A percentile compares a stretch with the other conserved stretches of the same genome.
Evolutionary conservation across 2,329 filamentous ascomycete species (phyloP).

Genomic region (Fusarium sp.): DNA sequence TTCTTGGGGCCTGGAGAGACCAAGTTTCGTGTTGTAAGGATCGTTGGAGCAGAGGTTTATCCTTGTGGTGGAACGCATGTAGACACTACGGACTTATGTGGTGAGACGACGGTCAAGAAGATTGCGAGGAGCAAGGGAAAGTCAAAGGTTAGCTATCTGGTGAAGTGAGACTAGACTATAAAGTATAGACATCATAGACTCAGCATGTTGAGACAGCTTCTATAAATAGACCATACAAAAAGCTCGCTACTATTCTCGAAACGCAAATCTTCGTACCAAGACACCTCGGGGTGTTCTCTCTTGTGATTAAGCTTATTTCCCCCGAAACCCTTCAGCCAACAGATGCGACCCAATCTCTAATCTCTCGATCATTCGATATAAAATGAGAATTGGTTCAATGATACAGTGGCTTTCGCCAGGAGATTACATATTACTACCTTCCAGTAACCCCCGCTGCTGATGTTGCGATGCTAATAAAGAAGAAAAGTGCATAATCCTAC

Average conservation of each 20-base stretch:
- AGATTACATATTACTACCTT: no score
- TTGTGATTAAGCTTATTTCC: neutral
- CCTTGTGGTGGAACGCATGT: constrained; percentile 84
- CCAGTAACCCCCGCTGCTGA: neutral
- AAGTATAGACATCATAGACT: neutral
- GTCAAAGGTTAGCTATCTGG: constrained; percentile 43
- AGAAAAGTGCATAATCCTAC: neutral
- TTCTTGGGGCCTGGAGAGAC: constrained; percentile 51
- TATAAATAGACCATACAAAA: neutral
- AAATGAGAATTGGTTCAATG: neutral
- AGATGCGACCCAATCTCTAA: neutral
- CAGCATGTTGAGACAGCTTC: neutral
- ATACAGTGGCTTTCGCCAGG: constrained; percentile 1
- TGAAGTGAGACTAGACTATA: constrained; percentile 8
- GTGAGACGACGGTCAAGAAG: constrained; percentile 74
- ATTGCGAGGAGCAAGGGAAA: constrained; percentile 57
- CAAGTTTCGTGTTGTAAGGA: constrained; percentile 75
- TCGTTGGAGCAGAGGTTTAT: constrained; percentile 76
- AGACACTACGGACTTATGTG: constrained; percentile 67
- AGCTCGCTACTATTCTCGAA: neutral
- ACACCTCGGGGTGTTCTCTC: neutral
- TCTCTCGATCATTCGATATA: neutral
- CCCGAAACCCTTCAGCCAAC: no score
- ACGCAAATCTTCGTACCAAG: rapidly evolving
- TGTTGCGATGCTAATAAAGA: neutral